Base-by-base conservation (phyloP, 2,329 filamentous ascomycete species). In the Pochonia chlamydosporia region DNA sequence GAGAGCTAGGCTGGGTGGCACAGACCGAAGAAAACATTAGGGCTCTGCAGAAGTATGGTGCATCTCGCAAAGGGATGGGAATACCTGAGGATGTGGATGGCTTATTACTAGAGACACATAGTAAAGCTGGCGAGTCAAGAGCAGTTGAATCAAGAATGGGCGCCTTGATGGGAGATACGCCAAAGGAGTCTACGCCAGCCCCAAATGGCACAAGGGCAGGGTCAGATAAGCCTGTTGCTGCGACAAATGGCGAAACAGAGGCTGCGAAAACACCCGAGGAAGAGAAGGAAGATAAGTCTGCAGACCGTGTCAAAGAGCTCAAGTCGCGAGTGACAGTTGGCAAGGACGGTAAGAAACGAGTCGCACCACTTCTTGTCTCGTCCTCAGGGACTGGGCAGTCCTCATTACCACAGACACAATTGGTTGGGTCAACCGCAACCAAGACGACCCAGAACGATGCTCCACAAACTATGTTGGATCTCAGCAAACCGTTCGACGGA, bases 121-220 rank as follows among this genome's bases (percentile, higher is more conserved):
- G 90, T 68, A 96, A 95, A 62, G 90, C 86, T 37, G 92, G 87
- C 20, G 93, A 99, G 63, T 78, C 92, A 26, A 88, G 85, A 54
- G 91, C 87, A 5, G 91, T 92, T 0, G 89, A 99, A 67, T 93
- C 90, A 2, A 82, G 92, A 54, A 99, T 99, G 93, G 93, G 93
- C 11, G 92, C 92, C n/a, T 70, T 99, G 31, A 99, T 99, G 93
- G 92, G 92, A 5, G 73, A 76, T 4, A 79, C 81, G 3, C 37
- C 45, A 18, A 80, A 81, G 35, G 70, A 73, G 43, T 63, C 68
- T 8, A 64, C 69, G 4, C 65, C 71, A 45, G 70, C 63, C n/a
- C 67, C 70, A 23, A 79, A 79, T 46, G 76, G 76, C 0, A 70
- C 63, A 64, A 88, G 75, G 53, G 52, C 63, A 4, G 53, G 57